Base-by-base conservation (phyloP, 768 basidiomycete genomes). In the Paxillus involutus region DNA sequence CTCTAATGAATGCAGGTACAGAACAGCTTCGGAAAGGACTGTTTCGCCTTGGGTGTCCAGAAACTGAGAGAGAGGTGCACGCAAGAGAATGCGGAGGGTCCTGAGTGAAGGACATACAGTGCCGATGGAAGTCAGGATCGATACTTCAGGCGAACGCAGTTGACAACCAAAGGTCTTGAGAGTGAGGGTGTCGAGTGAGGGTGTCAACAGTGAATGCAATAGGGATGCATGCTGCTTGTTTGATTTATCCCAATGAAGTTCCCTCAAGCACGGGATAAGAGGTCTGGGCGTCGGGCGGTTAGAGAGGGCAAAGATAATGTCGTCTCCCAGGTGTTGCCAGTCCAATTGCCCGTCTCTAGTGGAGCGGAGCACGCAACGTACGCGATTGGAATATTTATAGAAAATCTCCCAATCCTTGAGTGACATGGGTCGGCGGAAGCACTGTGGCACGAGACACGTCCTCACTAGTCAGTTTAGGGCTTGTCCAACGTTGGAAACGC, bases 331-430 rank as follows among this genome's bases (percentile, higher is more conserved):
- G n/a, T n/a, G n/a, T n/a, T n/a, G n/a, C n/a, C n/a, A n/a, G n/a
- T n/a, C n/a, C n/a, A n/a, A n/a, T n/a, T n/a, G n/a, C n/a, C n/a
- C n/a, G n/a, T n/a, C n/a, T n/a, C n/a, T n/a, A n/a, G n/a, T n/a
- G n/a, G n/a, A n/a, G n/a, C n/a, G n/a, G n/a, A n/a, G 29, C 35
- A 68, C 17, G 26, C 9, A 10, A 33, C 57, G 67, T 41, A 69
- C 33, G 19, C 68, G 60, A 35, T 49, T 50, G 12, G 67, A 62
- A 55, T 71, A 69, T 46, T 24, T 57, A 14, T 52, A 68, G 44
- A 70, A 69, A 24, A 59, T 52, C n/a, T 59, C 55, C 68, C 69
- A 69, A 55, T 69, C 69, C 41, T 37, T 59, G 10, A 64, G 42
- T 11, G 58, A 58, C 64, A 69, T 67, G 36, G 65, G 49, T 29